These are phyloP conservation scores for Penicillium griseofulvum DNA, from an alignment of 2,329 filamentous ascomycete genomes.

Conservation along the genomic window DNA sequence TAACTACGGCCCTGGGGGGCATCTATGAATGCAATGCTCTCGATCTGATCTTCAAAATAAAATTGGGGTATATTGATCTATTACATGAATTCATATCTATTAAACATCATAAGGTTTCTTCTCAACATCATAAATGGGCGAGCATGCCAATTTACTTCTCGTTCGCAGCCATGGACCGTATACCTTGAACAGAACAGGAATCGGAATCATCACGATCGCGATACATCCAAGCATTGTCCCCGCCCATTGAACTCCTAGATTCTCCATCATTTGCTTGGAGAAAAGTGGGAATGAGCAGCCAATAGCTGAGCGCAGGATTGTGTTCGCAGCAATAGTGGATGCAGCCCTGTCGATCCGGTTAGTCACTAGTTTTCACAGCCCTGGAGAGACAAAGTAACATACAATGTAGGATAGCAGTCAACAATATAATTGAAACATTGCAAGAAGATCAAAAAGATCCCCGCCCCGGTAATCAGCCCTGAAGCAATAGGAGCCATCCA, in stretches of 20 bases:
- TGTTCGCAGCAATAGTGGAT: slow-evolving; percentile 9
- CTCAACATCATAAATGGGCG: slow-evolving; percentile 7
- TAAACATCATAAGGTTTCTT: slow-evolving; percentile 9
- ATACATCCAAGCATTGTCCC: slow-evolving; percentile 9
- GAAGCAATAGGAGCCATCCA: slow-evolving; percentile 42
- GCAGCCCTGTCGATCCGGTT: slow-evolving; percentile 1
- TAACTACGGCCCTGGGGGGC: no score
- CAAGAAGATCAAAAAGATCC: slow-evolving; percentile 57
- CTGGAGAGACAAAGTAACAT: not conserved
- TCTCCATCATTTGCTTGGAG: slow-evolving; percentile 10
- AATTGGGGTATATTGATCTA: not conserved
- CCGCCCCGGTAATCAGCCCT: slow-evolving; percentile 56
- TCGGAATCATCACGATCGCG: slow-evolving; percentile 5
- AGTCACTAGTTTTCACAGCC: slow-evolving; percentile 4
- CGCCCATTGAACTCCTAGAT: slow-evolving; percentile 8
- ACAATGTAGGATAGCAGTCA: slow-evolving; percentile 56
- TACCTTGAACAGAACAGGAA: slow-evolving; percentile 8
- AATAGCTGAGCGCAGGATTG: slow-evolving; percentile 6
- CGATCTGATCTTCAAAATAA: not conserved
- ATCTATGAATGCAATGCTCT: not conserved
- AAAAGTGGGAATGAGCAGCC: slow-evolving; percentile 10
- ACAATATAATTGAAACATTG: slow-evolving; percentile 59
- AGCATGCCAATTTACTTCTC: slow-evolving; percentile 6
- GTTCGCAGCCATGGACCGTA: slow-evolving; percentile 9
- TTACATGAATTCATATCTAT: not conserved